phyloP scores from a whole-genome alignment of 2,329 filamentous ascomycete species.

The Fusarium begoniae region DNA sequence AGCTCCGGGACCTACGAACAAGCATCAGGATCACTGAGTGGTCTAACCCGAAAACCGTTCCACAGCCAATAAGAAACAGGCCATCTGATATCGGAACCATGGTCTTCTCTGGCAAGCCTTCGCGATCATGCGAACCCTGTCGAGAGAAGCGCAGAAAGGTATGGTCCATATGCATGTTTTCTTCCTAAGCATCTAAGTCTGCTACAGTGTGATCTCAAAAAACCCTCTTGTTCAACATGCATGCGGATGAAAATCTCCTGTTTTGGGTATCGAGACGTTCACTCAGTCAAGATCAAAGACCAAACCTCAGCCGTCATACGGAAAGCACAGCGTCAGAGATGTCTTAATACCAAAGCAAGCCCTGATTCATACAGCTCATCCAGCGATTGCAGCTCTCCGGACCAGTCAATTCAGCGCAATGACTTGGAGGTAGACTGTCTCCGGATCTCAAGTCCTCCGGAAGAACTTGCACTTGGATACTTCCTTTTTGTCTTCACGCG shows the following conservation, averaged over 20 bases:
- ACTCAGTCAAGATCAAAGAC: background rate
- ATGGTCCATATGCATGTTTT: background rate
- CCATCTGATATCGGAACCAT: background rate
- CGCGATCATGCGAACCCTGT: background rate
- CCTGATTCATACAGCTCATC: rapidly evolving
- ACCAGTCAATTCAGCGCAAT: rapidly evolving
- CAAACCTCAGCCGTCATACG: background rate
- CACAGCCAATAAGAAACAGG: background rate
- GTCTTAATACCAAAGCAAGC: background rate
- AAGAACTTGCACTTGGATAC: background rate
- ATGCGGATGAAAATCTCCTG: background rate
- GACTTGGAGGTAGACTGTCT: background rate
- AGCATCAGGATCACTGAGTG: rapidly evolving
- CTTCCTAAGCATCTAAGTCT: background rate
- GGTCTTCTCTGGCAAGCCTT: background rate
- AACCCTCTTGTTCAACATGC: background rate
- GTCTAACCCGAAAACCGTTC: no score
- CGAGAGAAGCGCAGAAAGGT: slow-evolving; percentile 9
- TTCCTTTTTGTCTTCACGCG: background rate
- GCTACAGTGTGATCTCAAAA: background rate
- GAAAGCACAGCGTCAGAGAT: background rate
- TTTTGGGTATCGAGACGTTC: background rate
- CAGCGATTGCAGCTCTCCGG: background rate
- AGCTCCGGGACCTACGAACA: rapidly evolving
- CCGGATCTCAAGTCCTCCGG: background rate